Conservation (phyloP, 768 basidiomycete genomes). For the Boletus tomentosulus region DNA sequence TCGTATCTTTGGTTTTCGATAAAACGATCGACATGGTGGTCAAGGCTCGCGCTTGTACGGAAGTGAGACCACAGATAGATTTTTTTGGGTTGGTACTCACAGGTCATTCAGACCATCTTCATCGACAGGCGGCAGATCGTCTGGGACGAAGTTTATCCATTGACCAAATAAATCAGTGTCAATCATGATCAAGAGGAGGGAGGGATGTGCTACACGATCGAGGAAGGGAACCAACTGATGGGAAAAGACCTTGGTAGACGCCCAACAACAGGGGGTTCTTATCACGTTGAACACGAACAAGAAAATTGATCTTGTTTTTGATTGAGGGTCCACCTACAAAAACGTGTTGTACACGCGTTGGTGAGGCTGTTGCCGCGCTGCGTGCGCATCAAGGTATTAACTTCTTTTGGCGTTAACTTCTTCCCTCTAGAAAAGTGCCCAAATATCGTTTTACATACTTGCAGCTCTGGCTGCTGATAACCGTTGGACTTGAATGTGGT, state of each 20-base stretch:
- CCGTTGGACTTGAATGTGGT: background rate
- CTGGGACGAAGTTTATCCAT: conserved; percentile 13
- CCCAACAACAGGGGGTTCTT: conserved; percentile 25
- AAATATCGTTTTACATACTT: background rate
- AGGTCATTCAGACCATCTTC: conserved; percentile 20
- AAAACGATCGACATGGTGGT: background rate
- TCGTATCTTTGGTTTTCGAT: background rate
- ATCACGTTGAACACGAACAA: conserved; percentile 17
- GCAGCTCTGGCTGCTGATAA: background rate
- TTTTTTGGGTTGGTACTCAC: conserved; percentile 13
- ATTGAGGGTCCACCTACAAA: conserved; percentile 35
- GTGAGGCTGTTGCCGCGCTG: conserved; percentile 29
- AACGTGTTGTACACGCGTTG: conserved; percentile 34
- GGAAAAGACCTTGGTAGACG: conserved; percentile 6
- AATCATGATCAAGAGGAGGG: conserved; percentile 8
- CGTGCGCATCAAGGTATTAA: conserved; percentile 6
- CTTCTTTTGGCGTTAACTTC: conserved; percentile 20
- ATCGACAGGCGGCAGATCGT: conserved; percentile 25
- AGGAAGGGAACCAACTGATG: conserved; percentile 1
- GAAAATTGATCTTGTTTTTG: conserved; percentile 27
- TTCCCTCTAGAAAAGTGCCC: conserved; percentile 5
- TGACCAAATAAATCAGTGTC: conserved; percentile 8
- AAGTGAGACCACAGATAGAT: conserved; percentile 8
- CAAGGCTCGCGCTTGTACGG: conserved; percentile 1
- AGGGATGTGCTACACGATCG: background rate